phyloP scores from a whole-genome alignment of 805 yeast genomes.

The Wickerhamiella shivajii region DNA sequence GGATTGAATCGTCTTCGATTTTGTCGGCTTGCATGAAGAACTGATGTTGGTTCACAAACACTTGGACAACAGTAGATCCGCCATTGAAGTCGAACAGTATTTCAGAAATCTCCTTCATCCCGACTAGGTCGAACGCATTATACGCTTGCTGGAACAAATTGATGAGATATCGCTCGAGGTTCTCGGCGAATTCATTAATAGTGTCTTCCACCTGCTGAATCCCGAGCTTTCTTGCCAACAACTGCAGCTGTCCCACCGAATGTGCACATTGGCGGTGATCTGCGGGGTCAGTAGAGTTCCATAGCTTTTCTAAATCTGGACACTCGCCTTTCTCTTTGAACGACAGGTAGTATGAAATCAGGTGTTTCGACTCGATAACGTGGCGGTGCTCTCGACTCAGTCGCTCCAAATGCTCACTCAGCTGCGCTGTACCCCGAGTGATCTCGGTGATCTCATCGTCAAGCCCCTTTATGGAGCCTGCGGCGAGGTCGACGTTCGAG shows the following conservation, averaged over 20 bases:
- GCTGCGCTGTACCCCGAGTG: constrained; percentile 20
- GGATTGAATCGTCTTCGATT: constrained; percentile 21
- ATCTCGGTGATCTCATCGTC: constrained; percentile 23
- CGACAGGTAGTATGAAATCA: constrained; percentile 62
- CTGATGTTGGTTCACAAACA: constrained; percentile 67
- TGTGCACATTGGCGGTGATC: constrained; percentile 57
- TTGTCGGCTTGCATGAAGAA: constrained; percentile 40
- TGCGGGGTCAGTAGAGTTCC: constrained; percentile 34
- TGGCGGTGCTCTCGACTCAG: constrained; percentile 55
- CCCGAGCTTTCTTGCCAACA: constrained; percentile 48
- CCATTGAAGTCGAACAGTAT: constrained; percentile 70
- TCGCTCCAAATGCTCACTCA: constrained; percentile 22
- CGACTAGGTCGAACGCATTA: constrained; percentile 47
- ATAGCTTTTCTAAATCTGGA: constrained; percentile 41
- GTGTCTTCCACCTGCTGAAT: constrained; percentile 23
- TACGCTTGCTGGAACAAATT: constrained; percentile 63
- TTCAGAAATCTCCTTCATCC: constrained; percentile 60
- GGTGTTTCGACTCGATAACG: constrained; percentile 53
- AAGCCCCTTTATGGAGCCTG: constrained; percentile 25
- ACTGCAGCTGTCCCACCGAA: constrained; percentile 47
- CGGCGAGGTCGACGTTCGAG: constrained; percentile 29
- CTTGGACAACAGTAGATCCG: constrained; percentile 67
- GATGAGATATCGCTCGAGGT: constrained; percentile 57
- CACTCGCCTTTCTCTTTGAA: constrained; percentile 47
- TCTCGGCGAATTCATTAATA: constrained; percentile 60